phyloP scores from a whole-genome alignment of 371 early-diverging fungal species.

The Dichotomocladium elegans region DNA sequence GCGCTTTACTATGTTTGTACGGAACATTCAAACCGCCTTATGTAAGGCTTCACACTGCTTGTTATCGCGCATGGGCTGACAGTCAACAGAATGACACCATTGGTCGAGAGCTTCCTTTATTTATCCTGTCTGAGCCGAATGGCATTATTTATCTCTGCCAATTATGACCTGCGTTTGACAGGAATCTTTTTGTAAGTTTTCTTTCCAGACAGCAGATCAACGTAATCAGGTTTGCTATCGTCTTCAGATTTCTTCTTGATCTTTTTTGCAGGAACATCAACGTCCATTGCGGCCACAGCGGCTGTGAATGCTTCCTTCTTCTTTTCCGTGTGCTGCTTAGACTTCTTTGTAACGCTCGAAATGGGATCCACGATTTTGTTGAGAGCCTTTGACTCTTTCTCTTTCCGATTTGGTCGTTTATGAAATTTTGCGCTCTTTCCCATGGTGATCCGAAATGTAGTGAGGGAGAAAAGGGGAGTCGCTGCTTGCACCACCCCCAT shows the following conservation, averaged over 20 bases:
- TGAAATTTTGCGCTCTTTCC: constrained; percentile 62
- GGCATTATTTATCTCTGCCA: no score
- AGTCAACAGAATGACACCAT: no score
- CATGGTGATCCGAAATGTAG: constrained; percentile 26
- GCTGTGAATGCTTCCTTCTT: constrained; percentile 13
- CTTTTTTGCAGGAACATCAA: constrained; percentile 14
- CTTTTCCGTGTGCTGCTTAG: constrained; percentile 10
- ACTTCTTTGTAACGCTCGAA: constrained; percentile 14
- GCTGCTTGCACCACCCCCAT: no score
- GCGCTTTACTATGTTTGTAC: no score
- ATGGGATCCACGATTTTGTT: constrained; percentile 21
- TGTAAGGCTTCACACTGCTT: no score
- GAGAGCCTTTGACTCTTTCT: constrained; percentile 47
- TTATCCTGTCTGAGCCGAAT: no score
- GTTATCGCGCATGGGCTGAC: no score
- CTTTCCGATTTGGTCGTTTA: constrained; percentile 55
- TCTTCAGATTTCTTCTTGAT: constrained; percentile 16
- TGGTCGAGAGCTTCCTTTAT: no score
- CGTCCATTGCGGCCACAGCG: constrained; percentile 13
- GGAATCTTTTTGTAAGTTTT: constrained; percentile 41
- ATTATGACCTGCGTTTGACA: constrained; percentile 28
- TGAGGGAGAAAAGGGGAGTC: no score
- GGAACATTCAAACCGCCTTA: no score
- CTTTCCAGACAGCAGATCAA: constrained; percentile 43
- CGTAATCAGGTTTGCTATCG: constrained; percentile 35